Conservation (phyloP, 169 alveolate genomes). For the Neospora caninum region DNA sequence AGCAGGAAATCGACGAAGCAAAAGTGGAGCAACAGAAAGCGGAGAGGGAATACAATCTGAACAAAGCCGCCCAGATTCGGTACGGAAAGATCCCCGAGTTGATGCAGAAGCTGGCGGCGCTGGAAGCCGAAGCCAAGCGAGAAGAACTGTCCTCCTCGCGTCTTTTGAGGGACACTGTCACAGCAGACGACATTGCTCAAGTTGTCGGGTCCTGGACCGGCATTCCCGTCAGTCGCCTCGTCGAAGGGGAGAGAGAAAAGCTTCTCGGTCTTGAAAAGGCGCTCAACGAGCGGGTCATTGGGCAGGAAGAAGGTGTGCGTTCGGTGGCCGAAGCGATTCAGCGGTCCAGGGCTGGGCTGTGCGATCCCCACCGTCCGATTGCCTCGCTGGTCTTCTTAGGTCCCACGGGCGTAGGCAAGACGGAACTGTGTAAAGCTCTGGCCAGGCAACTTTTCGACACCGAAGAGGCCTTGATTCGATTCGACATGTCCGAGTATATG, state of each 20-base stretch:
- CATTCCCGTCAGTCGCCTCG: slow-evolving; percentile 80
- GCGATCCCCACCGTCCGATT: slow-evolving; percentile 87
- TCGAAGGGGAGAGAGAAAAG: slow-evolving; percentile 80
- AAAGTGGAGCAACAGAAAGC: slow-evolving; percentile 83
- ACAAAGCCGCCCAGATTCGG: slow-evolving; percentile 84
- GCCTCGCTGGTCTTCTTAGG: slow-evolving; percentile 89
- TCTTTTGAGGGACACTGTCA: slow-evolving; percentile 81
- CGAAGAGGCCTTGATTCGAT: slow-evolving; percentile 76
- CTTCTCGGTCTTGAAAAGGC: slow-evolving; percentile 75
- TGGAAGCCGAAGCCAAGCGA: slow-evolving; percentile 2
- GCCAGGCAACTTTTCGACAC: slow-evolving; percentile 86
- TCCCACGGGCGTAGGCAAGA: slow-evolving; percentile 89
- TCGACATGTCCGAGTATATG: slow-evolving; percentile 91
- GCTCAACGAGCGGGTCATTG: slow-evolving; percentile 82
- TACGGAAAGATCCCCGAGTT: slow-evolving; percentile 83
- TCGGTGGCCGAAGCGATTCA: slow-evolving; percentile 79
- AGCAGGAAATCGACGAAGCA: slow-evolving; percentile 84
- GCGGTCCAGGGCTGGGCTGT: slow-evolving; percentile 88
- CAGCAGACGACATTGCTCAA: slow-evolving; percentile 81
- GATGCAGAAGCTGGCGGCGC: slow-evolving; percentile 71
- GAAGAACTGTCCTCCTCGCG: slow-evolving; percentile 47
- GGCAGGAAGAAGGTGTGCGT: slow-evolving; percentile 85
- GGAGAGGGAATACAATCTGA: slow-evolving; percentile 81
- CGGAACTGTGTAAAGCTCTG: slow-evolving; percentile 88
- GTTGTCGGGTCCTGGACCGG: slow-evolving; percentile 89